Base-by-base conservation (phyloP, 306 rosid genomes). In the Malus asiatica region DNA sequence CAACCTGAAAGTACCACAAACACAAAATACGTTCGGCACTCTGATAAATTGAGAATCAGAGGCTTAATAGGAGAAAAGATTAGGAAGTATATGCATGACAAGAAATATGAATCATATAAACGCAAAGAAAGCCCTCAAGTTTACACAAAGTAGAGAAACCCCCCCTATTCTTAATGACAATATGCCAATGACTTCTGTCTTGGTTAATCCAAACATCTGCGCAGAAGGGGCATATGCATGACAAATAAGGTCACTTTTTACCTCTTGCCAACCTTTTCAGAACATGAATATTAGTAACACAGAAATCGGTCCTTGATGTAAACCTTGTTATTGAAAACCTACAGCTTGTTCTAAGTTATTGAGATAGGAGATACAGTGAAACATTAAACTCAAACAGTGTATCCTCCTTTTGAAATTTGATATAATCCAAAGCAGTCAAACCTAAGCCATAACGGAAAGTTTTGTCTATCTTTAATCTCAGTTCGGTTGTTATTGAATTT, bases 1-100 rank as follows among this genome's bases (percentile, higher is more conserved):
- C 96, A 75, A 86, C 98, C 98, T 95, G 79, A 80, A 79, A 86
- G 63, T 81, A 84, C 66, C 73, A 71, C n/a, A 74, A n/a, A 15
- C 55, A 51, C 55, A 73, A 42, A 23, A 72, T 57, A 8, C 13
- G 38, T 33, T 64, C 25, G 35, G 61, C 33, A 55, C 51, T 58
- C 38, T 72, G 76, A 57, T 35, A 22, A 27, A 32, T 30, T 71
- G 46, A 32, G 65, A 55, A n/a, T 52, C 18, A 32, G 75, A 53
- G 52, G 45, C 14, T 25, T 22, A 32, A 53, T n/a, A 52, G 60
- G 60, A 20, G 59, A 70, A n/a, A 60, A 35, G 58, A 66, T 32
- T 35, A n/a, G 29, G 62, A 57, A 57, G 62, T n/a, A 57, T 27
- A 61, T 6, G 66, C 66, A 27, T 25, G 19, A 25, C 19, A 40